Base-by-base conservation (phyloP, 306 rosid species). In the Comarum palustre region DNA sequence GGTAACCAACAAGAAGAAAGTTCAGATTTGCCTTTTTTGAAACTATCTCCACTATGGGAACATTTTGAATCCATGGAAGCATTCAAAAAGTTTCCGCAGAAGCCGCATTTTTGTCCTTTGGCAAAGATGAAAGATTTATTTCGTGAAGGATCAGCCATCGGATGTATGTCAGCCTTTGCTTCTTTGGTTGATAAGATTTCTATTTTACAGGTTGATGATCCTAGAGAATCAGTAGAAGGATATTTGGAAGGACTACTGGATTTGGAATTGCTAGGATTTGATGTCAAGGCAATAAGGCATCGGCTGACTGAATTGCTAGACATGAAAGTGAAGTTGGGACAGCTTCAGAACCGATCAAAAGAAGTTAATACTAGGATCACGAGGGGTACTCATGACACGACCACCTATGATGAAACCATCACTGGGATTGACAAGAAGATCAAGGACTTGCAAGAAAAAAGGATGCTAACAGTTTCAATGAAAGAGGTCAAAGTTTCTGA, bases 141-240 rank as follows among this genome's bases (percentile, higher is more conserved):
- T 38, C 77, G 73, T 0, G 81, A 77, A 62, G 71, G 72, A 77
- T 29, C 27, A 16, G 81, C 76, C 8, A 20, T 77, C 5, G 81
- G 59, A 27, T 29, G 38, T 22, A 77, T 77, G 81, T 2, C 65
- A 5, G 24, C 58, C 31, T 77, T 77, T 71, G 76, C 45, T 52
- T 63, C 76, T 64, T 55, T 78, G 46, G 63, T 55, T 10, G 77
- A 72, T 36, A 66, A 55, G 54, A 54, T 48, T 58, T 42, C 43
- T 50, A 65, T 10, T 45, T 51, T 77, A 34, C 25, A 29, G 45
- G 39, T 62, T 5, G 25, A 14, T 16, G 42, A 64, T 63, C 39
- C 73, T 17, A 66, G 4, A 22, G 63, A 78, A 48, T 32, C 52
- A 34, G 9, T 72, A 15, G 71, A 72, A 1, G 55, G 41, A 8